phyloP scores from a whole-genome alignment of 2,329 filamentous ascomycete genomes.

The Lasiodiplodia sp. region DNA sequence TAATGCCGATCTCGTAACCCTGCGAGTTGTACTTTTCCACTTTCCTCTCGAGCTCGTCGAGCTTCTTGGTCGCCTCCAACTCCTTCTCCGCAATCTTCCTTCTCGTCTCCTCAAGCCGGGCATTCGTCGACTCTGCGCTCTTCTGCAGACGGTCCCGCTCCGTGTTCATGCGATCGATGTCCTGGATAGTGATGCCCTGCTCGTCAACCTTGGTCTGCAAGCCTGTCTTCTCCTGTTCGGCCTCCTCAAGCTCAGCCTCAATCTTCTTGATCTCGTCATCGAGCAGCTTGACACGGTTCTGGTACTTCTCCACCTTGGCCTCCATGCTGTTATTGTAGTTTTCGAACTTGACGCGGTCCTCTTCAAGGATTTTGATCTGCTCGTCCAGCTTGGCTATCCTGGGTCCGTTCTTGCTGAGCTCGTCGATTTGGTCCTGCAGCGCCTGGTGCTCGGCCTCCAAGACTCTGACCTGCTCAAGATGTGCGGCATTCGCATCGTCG shows the following conservation, averaged over 20 bases:
- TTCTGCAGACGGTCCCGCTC: slow-evolving; percentile 94
- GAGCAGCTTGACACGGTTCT: slow-evolving; percentile 79
- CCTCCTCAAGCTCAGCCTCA: slow-evolving; percentile 82
- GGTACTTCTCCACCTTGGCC: slow-evolving; percentile 87
- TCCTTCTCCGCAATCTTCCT: slow-evolving; percentile 85
- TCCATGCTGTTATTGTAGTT: slow-evolving; percentile 88
- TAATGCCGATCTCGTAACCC: slow-evolving; percentile 91
- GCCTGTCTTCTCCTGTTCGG: slow-evolving; percentile 77
- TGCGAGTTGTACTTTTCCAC: slow-evolving; percentile 93
- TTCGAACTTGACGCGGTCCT: slow-evolving; percentile 94
- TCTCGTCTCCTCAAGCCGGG: slow-evolving; percentile 84
- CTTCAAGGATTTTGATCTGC: slow-evolving; percentile 90
- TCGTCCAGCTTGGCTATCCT: slow-evolving; percentile 85
- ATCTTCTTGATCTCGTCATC: slow-evolving; percentile 86
- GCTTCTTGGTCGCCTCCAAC: slow-evolving; percentile 79
- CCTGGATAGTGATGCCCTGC: slow-evolving; percentile 94
- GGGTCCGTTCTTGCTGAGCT: slow-evolving; percentile 84
- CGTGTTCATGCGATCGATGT: slow-evolving; percentile 98
- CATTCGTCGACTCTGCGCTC: slow-evolving; percentile 77
- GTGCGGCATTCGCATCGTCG: slow-evolving; percentile 82
- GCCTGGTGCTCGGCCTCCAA: slow-evolving; percentile 86
- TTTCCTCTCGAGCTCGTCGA: slow-evolving; percentile 90
- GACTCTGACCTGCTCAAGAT: slow-evolving; percentile 81
- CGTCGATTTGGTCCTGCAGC: slow-evolving; percentile 84
- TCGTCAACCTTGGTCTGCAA: slow-evolving; percentile 89